Base-by-base conservation (phyloP, 805 yeast genomes). In the Priceomyces medius region DNA sequence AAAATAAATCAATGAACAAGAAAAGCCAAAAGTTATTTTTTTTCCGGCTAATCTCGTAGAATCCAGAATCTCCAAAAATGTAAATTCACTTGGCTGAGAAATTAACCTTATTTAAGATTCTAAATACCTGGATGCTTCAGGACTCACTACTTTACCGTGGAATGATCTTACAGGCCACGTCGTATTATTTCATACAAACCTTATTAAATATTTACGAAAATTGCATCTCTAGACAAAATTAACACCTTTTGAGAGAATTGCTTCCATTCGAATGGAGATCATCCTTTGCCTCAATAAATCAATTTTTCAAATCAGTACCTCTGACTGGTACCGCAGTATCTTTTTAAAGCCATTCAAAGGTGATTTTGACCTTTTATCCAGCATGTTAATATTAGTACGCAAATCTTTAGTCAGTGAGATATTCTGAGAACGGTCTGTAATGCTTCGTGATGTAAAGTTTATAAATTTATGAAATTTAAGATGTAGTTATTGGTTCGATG, bases 201-300 rank as follows among this genome's bases (percentile, higher is more conserved):
- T 20, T 31, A 31, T 31, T 5, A 31, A 31, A 6, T 31, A 17
- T 31, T 79, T 10, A 73, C 59, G 41, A 70, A 74, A 9, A 80
- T 79, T 3, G 77, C 71, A 29, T 78, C 81, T 53, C 82, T 73
- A 49, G 85, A 80, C n/a, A 74, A 54, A 8, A 77, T 57, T 1
- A 82, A 75, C 21, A 80, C 68, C 35, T 71, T 69, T 52, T 80
- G 80, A 61, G 84, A 83, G 14, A 83, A 62, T 12, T 80, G 61
- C 58, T 89, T 70, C 89, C 89, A 83, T 56, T 83, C 89, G 31
- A 83, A 55, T 0, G 89, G 88, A 59, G 88, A 59, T 83, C 88
- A 0, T 85, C 87, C 26, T 72, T 71, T 3, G 73, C 64, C 48
- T 79, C 27, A 73, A 58, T 50, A 83, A 81, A 40, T 74, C 78